Percentiles rank a stretch among this genome's conserved stretches.
Evolutionary conservation across 345 rosid species (phyloP).

Genomic region (Camelina neglecta): DNA sequence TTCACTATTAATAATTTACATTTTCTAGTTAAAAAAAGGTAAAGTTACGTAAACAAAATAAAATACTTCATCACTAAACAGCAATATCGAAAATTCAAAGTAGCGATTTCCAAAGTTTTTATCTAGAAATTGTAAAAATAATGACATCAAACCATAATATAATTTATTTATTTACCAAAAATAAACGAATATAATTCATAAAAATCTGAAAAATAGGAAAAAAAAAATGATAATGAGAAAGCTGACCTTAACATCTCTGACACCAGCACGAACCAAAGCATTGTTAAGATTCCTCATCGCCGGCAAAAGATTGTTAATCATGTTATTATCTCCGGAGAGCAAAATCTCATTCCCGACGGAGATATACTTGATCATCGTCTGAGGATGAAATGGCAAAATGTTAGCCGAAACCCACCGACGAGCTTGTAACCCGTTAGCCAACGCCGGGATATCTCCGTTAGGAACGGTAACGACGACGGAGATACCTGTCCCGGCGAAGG

Average conservation of each 20-base stretch:
- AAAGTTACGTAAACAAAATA: not conserved
- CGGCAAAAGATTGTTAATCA: slow-evolving; percentile 62
- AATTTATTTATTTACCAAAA: not conserved
- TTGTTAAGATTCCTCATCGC: slow-evolving; percentile 63
- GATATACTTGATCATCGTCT: slow-evolving; percentile 65
- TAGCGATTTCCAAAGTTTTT: not conserved
- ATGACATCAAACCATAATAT: not conserved
- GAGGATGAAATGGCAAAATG: slow-evolving; percentile 66
- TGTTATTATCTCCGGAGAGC: slow-evolving; percentile 45
- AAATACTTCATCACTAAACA: not conserved
- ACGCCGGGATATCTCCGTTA: slow-evolving; percentile 65
- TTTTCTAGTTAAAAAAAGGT: not conserved
- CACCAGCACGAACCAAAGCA: slow-evolving; percentile 66
- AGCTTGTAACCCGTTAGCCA: slow-evolving; percentile 49
- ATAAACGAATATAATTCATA: not conserved
- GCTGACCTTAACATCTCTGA: slow-evolving; percentile 63
- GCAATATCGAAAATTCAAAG: not conserved
- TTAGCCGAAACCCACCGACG: slow-evolving; percentile 63
- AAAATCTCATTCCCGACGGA: slow-evolving; percentile 79
- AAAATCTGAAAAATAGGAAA: not conserved
- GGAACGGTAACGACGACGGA: slow-evolving; percentile 59
- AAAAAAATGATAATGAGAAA: not conserved
- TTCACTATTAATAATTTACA: not conserved
- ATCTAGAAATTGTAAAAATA: not conserved
- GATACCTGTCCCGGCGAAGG: slow-evolving; percentile 66